A percentile compares a stretch with the other conserved stretches of the same genome.
These are phyloP conservation scores for Rutstroemia sydowiana DNA, from an alignment of 2,329 filamentous ascomycete species.

Conservation along the genomic window DNA sequence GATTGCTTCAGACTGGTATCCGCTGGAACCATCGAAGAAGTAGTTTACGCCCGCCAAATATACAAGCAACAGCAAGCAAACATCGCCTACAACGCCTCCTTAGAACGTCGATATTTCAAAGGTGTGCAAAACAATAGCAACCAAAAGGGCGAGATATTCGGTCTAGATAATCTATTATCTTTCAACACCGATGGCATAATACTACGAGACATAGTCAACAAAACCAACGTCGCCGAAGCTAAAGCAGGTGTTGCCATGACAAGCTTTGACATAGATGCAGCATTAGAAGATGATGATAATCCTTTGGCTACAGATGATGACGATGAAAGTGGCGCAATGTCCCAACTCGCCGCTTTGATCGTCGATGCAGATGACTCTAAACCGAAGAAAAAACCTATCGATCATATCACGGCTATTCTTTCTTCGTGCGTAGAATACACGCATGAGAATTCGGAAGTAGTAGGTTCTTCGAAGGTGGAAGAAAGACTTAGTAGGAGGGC, in stretches of 20 bases:
- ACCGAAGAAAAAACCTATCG: constrained; percentile 38
- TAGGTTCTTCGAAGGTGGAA: constrained; percentile 90
- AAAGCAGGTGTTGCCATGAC: constrained; percentile 74
- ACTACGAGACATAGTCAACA: constrained; percentile 93
- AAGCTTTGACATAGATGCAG: constrained; percentile 65
- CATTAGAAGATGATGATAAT: constrained; percentile 45
- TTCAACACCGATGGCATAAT: constrained; percentile 75
- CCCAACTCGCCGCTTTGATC: constrained; percentile 60
- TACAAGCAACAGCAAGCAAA: constrained; percentile 99
- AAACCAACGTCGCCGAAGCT: constrained; percentile 93
- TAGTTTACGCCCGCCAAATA: constrained; percentile 92
- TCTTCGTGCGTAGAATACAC: constrained; percentile 87
- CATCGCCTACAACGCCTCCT: constrained; percentile 89
- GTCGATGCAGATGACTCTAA: constrained; percentile 39
- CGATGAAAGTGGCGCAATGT: constrained; percentile 55
- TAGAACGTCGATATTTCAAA: constrained; percentile 89
- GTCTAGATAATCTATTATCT: constrained; percentile 76
- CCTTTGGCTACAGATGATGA: constrained; percentile 38
- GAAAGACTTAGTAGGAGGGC: constrained; percentile 73
- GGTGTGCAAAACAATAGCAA: constrained; percentile 79
- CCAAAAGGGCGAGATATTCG: constrained; percentile 91
- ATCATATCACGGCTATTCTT: constrained; percentile 84
- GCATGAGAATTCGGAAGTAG: constrained; percentile 91
- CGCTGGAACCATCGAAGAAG: constrained; percentile 90
- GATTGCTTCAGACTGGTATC: constrained; percentile 92